Conservation (phyloP, 2,329 filamentous ascomycete species). For the Stemphylium beticola region DNA sequence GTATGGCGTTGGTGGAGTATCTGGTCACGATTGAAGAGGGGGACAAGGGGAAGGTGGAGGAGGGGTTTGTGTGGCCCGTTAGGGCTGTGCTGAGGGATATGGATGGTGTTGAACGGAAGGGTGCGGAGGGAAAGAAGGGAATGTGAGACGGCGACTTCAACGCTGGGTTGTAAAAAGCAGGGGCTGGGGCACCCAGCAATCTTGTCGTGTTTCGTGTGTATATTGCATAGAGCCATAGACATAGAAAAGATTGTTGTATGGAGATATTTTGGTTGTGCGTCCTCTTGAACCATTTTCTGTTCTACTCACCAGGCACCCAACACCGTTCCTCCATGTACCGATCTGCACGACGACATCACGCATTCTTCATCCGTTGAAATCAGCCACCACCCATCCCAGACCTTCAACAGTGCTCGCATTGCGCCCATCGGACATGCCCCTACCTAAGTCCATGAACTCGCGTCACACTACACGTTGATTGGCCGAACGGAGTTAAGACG, state of each 20-base stretch:
- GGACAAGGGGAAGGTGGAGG: conserved; percentile 32
- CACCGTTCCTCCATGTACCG: too few relatives aligned
- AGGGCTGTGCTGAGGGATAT: conserved; percentile 39
- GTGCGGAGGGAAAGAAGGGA: conserved; percentile 21
- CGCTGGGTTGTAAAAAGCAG: background rate
- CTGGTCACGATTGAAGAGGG: conserved; percentile 43
- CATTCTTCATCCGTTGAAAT: background rate
- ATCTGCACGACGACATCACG: background rate
- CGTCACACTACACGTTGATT: conserved; percentile 2
- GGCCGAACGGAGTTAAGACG: conserved; percentile 2
- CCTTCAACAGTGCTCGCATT: background rate
- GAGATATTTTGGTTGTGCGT: background rate
- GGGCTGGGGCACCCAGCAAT: background rate
- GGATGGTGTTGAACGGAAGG: conserved; percentile 19
- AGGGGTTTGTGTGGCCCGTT: conserved; percentile 48
- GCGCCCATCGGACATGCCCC: background rate
- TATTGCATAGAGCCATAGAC: background rate
- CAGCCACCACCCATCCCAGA: background rate
- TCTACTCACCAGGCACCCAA: too few relatives aligned
- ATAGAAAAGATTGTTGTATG: background rate
- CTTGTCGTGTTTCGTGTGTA: background rate
- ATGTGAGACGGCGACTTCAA: background rate
- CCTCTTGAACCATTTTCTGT: too few relatives aligned
- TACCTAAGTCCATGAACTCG: background rate
- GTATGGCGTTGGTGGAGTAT: conserved; percentile 48